Percentiles rank a stretch among this genome's conserved stretches.
These are phyloP conservation scores for sorghum (Sorghum bicolor) DNA, from an alignment of 176 grass and related monocot species.

Conservation along the genomic window DNA sequence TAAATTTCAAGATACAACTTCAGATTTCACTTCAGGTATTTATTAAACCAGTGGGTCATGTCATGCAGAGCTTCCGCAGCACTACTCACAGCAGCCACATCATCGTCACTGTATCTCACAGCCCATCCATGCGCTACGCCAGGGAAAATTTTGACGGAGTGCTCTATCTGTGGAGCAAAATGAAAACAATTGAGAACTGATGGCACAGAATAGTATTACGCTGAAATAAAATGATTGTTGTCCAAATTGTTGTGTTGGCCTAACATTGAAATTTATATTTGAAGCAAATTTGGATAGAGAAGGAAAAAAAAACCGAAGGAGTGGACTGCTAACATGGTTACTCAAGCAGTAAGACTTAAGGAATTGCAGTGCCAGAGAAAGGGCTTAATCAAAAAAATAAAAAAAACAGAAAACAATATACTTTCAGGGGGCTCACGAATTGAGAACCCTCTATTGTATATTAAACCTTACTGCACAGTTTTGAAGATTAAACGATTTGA, in stretches of 20 bases:
- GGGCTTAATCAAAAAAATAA: background rate
- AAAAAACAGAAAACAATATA: background rate
- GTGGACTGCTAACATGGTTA: background rate
- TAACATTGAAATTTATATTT: background rate
- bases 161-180: background rate
- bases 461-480: no score
- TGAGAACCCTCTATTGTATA: background rate
- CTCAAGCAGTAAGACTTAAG: background rate
- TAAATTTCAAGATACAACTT: background rate
- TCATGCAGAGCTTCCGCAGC: background rate
- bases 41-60: constrained; percentile 6
- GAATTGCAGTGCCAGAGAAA: background rate
- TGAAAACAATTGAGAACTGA: background rate
- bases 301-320: background rate
- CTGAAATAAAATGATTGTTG: background rate
- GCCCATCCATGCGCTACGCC: constrained; percentile 13
- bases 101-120: background rate
- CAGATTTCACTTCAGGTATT: constrained; percentile 17
- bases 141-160: constrained; percentile 13
- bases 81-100: background rate
- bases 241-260: background rate
- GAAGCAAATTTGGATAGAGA: background rate
- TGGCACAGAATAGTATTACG: background rate
- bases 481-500: background rate
- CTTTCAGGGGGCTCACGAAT: background rate